phyloP scores from a whole-genome alignment of 2,329 filamentous ascomycete genomes.

The Alternaria dauci region DNA sequence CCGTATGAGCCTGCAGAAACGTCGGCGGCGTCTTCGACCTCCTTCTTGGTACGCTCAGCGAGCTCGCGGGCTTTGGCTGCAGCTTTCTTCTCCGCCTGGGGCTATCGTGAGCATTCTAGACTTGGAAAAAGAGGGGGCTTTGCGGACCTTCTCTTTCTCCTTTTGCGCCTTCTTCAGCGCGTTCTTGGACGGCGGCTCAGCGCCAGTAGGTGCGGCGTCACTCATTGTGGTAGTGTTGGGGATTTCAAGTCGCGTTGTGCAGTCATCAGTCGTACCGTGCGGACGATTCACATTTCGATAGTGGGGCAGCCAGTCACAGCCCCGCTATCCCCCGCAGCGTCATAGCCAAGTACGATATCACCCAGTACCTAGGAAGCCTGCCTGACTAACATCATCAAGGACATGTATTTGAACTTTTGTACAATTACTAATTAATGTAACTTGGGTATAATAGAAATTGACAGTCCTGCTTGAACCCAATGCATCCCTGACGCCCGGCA shows the following conservation, averaged over 20 bases:
- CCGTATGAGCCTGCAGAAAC: conserved; percentile 83
- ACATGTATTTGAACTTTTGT: background rate
- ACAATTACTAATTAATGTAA: conserved; percentile 11
- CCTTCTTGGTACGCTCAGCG: conserved; percentile 59
- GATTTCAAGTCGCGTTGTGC: conserved; percentile 7
- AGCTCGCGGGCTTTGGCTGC: conserved; percentile 61
- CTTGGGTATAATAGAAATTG: conserved; percentile 17
- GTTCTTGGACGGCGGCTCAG: conserved; percentile 50
- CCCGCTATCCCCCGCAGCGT: conserved; percentile 27
- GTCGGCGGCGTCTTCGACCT: conserved; percentile 71
- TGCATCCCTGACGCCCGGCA: conserved; percentile 6
- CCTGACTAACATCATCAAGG: background rate
- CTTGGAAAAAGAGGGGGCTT: background rate
- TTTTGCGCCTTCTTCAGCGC: conserved; percentile 54
- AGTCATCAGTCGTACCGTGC: conserved; percentile 1
- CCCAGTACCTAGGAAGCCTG: background rate
- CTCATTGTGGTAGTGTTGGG: conserved; percentile 36
- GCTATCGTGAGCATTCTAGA: conserved; percentile 17
- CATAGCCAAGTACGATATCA: conserved; percentile 16
- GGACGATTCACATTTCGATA: conserved; percentile 13
- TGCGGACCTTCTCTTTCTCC: conserved; percentile 52
- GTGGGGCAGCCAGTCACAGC: conserved; percentile 32
- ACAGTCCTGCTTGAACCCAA: conserved; percentile 5
- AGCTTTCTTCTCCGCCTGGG: conserved; percentile 53
- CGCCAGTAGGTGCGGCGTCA: conserved; percentile 38